Percentiles rank a stretch among this genome's conserved stretches.
These are phyloP conservation scores for Penicillium pulvis DNA, from an alignment of 495 filamentous ascomycete species.

Conservation along the genomic window DNA sequence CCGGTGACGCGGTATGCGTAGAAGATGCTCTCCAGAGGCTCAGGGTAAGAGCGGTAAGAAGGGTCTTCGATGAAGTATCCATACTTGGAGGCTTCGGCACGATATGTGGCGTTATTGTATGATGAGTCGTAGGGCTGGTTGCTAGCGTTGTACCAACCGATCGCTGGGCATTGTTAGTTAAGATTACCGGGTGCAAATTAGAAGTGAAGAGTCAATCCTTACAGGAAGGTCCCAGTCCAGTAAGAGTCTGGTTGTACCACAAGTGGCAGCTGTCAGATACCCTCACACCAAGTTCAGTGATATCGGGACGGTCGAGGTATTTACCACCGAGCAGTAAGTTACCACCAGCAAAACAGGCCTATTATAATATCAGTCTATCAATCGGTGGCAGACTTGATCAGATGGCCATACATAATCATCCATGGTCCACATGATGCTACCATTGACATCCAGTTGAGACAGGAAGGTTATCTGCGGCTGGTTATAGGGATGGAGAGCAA, in stretches of 20 bases:
- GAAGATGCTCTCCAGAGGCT: constrained; percentile 46
- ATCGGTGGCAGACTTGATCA: constrained; percentile 17
- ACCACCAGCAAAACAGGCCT: constrained; percentile 72
- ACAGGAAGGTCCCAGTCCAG: constrained; percentile 67
- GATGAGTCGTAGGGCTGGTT: constrained; percentile 40
- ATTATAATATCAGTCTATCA: constrained; percentile 27
- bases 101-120: constrained; percentile 51
- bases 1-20: constrained; percentile 50
- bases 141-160: constrained; percentile 58
- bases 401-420: constrained; percentile 24
- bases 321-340: constrained; percentile 79
- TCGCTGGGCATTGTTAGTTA: constrained; percentile 29
- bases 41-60: constrained; percentile 38
- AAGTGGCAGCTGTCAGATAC: constrained; percentile 70
- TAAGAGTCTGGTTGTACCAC: constrained; percentile 61
- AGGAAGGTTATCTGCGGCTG: constrained; percentile 70
- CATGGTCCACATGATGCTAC: constrained; percentile 27
- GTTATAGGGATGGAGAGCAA: constrained; percentile 61
- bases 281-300: constrained; percentile 65
- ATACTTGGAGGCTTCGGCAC: constrained; percentile 28
- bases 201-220: neutral
- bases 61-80: constrained; percentile 67
- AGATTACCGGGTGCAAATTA: too few species aligned
- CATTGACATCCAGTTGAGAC: constrained; percentile 52
- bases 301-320: constrained; percentile 56